Conservation (phyloP, 768 basidiomycete genomes). For the Boletus barrowsii region DNA sequence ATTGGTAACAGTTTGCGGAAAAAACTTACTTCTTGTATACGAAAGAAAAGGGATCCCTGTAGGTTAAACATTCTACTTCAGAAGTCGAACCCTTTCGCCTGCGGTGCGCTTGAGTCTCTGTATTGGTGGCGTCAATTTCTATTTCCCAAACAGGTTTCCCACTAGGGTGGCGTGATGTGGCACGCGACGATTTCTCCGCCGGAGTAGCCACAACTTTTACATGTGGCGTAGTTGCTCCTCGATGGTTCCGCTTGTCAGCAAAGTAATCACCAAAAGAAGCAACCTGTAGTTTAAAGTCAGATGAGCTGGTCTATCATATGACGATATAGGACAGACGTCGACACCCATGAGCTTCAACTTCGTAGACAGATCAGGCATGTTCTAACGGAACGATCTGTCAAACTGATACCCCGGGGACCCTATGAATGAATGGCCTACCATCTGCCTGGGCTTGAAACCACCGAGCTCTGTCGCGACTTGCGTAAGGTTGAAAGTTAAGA, state of each 20-base stretch:
- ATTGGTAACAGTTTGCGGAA: background rate
- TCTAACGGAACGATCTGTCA: constrained; percentile 27
- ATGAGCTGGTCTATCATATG: background rate
- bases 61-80: constrained; percentile 47
- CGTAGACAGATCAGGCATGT: constrained; percentile 64
- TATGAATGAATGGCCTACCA: constrained; percentile 30
- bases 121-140: constrained; percentile 21
- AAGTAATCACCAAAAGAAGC: constrained; percentile 76
- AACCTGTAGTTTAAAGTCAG: constrained; percentile 32
- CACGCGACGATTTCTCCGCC: background rate
- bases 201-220: background rate
- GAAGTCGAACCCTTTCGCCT: background rate
- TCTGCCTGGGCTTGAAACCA: constrained; percentile 40
- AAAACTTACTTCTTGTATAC: constrained; percentile 60
- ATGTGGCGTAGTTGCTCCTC: background rate
- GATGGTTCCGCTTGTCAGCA: constrained; percentile 44
- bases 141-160: constrained; percentile 1
- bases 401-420: background rate
- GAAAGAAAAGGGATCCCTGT: constrained; percentile 68
- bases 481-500: constrained; percentile 70
- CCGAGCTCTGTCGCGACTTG: constrained; percentile 44
- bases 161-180: background rate
- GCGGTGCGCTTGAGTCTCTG: background rate
- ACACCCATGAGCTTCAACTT: constrained; percentile 61
- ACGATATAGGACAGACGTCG: constrained; percentile 36